Evolutionary conservation across 257 asterid species (phyloP), one percentile per base, ranked within the genome.

Genomic region (Linderniella brevidens): DNA sequence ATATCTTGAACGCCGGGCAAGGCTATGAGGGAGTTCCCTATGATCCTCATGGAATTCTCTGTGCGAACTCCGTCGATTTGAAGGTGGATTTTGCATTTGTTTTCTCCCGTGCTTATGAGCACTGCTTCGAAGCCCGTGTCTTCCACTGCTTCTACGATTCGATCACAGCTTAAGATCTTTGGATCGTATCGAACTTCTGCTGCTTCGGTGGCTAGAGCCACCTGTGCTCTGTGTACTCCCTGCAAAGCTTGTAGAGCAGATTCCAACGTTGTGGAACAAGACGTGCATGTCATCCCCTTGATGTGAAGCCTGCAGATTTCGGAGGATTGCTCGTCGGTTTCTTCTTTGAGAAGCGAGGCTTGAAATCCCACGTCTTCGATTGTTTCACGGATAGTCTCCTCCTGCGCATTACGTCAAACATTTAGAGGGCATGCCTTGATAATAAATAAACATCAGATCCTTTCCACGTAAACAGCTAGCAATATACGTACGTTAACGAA

Each of bases 361-460:
- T 46, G 35, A 19, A 46, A 46, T 11, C 51, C 51, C 9, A 35
- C 14, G 25, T 46, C 51, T 18, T 46, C 51, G 10, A 46, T 46
- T 13, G 51, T 19, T 17, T 46, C 51, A 13, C 32, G 10, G 3
- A 46, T 46, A 1, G 10, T 19, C 13, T 46, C 51, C 14, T 46
- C 51, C 51, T 46, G 48, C 43, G 18, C 48, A 17, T 2, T 18
- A 11, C 13, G 17, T 10, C 48, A 44, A 44, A 39, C 15, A 13
- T 9, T 13, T 39, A 10, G 3, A 2, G 43, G 43, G 13, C 13
- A 11, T 10, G 43, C 13, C 13, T 39, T 39, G 3, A 39, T 39
- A n/a, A n/a, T n/a, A n/a, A n/a, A n/a, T n/a, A n/a, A n/a, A n/a
- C n/a, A n/a, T n/a, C n/a, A n/a, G n/a, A n/a, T n/a, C n/a, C n/a